Evolutionary conservation across 2,329 filamentous ascomycete genomes (phyloP), one percentile per base, ranked within the genome.

Genomic region (Pseudogymnoascus destructans): DNA sequence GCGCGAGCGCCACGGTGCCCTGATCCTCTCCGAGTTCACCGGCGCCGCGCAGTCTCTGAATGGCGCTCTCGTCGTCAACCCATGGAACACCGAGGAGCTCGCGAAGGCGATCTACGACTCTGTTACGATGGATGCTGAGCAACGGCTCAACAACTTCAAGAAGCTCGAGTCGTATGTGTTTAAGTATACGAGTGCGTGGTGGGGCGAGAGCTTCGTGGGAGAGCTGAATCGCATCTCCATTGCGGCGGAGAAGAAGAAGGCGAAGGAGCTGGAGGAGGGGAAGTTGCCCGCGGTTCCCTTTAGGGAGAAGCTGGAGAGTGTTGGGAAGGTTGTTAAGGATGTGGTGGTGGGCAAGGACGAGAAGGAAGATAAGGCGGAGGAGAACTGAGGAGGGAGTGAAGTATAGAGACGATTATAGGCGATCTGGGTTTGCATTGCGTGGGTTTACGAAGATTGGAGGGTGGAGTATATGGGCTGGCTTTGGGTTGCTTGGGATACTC

Each of bases 181-280:
- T 73, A 96, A 95, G 75, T 97, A 96, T 74, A 98, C 93, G 1
- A 95, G 89, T 70, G 87, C 91, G 8, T 96, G 93, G 85, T 97
- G 92, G 92, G 92, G 92, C 23, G 82, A 91, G 70, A 91, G 86
- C 64, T 97, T 97, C 69, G 90, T 96, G 56, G 81, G 81, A 10
- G 92, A 96, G 72, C 79, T 97, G 71, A 61, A 65, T 1, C 61
- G 63, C 19, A 70, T 70, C 54, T 68, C 66, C 56, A 66, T 68
- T 59, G 61, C 64, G 57, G 67, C 68, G 3, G 64, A 66, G 33
- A 60, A 64, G 62, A 68, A 64, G 61, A 62, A 59, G 25, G 58
- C 56, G 19, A 59, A 30, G 55, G 30, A 38, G 32, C 7, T 49
- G 13, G 42, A 49, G 42, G 42, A 49, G 42, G 13, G 10, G 8